Conservation (phyloP, 2,329 filamentous ascomycete species). For the Colletotrichum siamense region DNA sequence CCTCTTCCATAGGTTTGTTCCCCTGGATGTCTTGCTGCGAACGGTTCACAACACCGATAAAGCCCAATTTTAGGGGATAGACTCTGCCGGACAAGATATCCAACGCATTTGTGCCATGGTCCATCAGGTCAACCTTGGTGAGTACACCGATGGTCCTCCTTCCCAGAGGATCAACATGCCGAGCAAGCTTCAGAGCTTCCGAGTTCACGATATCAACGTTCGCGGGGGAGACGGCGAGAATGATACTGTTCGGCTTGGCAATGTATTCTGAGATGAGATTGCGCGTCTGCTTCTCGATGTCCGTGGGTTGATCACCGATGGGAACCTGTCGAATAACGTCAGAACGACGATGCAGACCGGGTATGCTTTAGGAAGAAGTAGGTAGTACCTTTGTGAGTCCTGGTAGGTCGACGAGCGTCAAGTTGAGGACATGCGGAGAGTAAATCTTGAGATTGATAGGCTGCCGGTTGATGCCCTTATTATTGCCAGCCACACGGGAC, state of each 20-base stretch:
- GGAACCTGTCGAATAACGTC: conserved; percentile 67
- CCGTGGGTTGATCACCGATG: conserved; percentile 94
- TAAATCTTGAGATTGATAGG: conserved; percentile 99
- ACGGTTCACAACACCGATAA: conserved; percentile 97
- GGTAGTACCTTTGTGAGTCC: conserved; percentile 84
- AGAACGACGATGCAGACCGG: not conserved
- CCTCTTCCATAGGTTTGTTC: conserved; percentile 93
- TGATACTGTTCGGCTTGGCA: conserved; percentile 97
- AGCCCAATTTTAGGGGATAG: conserved; percentile 95
- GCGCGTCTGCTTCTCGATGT: conserved; percentile 98
- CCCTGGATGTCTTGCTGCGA: conserved; percentile 98
- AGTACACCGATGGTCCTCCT: conserved; percentile 95
- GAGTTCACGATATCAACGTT: conserved; percentile 99
- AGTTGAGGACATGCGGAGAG: conserved; percentile 93
- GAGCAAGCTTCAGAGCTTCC: conserved; percentile 93
- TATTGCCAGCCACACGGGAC: conserved; percentile 86
- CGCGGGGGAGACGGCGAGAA: conserved; percentile 93
- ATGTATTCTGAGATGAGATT: conserved; percentile 98
- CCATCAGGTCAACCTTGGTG: conserved; percentile 98
- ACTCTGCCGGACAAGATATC: conserved; percentile 98
- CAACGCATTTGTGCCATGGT: conserved; percentile 96
- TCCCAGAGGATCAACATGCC: conserved; percentile 95
- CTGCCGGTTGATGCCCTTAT: conserved; percentile 97
- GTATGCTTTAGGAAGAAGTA: not conserved
- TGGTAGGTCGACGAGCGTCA: conserved; percentile 94